phyloP scores from a whole-genome alignment of 2,329 filamentous ascomycete genomes.

The Pyrenochaeta sp. region DNA sequence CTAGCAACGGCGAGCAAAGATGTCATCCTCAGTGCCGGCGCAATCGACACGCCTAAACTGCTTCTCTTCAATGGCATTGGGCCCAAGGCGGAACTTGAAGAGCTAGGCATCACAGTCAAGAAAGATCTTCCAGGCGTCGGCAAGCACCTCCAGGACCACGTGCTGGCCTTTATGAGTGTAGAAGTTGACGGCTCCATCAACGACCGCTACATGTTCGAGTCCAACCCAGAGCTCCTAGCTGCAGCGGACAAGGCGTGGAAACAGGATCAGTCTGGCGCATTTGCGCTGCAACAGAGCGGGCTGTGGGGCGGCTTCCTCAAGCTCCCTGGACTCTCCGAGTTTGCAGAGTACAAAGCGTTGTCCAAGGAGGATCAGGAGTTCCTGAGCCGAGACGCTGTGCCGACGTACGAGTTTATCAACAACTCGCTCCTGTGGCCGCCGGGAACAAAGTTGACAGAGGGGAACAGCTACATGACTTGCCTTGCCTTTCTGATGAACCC shows the following conservation, averaged over 20 bases:
- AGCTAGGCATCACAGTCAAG: conserved; percentile 53
- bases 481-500: conserved; percentile 59
- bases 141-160: conserved; percentile 57
- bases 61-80: conserved; percentile 61
- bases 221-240: conserved; percentile 40
- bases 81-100: conserved; percentile 51
- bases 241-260: conserved; percentile 57
- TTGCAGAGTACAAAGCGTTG: conserved; percentile 56
- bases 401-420: conserved; percentile 64
- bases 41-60: conserved; percentile 49
- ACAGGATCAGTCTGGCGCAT: conserved; percentile 42
- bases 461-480: conserved; percentile 45
- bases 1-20: conserved; percentile 41
- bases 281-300: conserved; percentile 53
- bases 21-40: conserved; percentile 43
- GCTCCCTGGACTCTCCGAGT: conserved; percentile 51
- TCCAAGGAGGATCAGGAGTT: conserved; percentile 55
- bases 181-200: conserved; percentile 47
- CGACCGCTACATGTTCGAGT: conserved; percentile 53
- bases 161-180: conserved; percentile 57
- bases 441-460: conserved; percentile 33
- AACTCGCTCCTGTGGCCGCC: conserved; percentile 35
- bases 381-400: conserved; percentile 61
- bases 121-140: conserved; percentile 54
- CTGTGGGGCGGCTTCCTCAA: conserved; percentile 65